These are phyloP conservation scores for Backusella sp. DNA, from an alignment of 192 early-diverging fungal species.

Conservation along the genomic window DNA sequence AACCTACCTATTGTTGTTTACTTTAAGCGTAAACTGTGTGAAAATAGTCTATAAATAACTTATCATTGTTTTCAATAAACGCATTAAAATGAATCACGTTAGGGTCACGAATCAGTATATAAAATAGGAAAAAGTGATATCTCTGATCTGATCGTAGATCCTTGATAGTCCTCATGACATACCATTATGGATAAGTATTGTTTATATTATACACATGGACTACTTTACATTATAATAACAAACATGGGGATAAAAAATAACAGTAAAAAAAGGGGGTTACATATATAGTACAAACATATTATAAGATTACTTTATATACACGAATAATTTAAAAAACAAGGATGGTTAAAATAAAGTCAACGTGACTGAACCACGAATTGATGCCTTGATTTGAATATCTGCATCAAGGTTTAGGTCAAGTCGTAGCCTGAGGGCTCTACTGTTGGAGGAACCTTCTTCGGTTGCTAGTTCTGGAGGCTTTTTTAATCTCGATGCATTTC, in stretches of 20 bases:
- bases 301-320: neutral
- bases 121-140: neutral
- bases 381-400: conserved; percentile 22
- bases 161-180: neutral
- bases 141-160: neutral
- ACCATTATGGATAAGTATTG: neutral
- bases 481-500: neutral
- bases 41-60: neutral
- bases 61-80: neutral
- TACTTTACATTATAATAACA: neutral
- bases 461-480: neutral
- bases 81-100: neutral
- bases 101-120: neutral
- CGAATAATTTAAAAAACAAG: neutral
- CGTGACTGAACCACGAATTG: conserved; percentile 18
- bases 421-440: conserved; percentile 16
- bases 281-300: neutral
- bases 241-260: neutral
- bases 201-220: neutral
- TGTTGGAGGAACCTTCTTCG: neutral
- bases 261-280: neutral
- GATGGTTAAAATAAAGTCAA: conserved; percentile 11
- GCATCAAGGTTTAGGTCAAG: conserved; percentile 26
- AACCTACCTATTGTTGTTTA: neutral
- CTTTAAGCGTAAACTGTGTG: neutral